Evolutionary conservation across 1,139 yeast genomes (phyloP).

Genomic region (Suhomyces bokatorum): DNA sequence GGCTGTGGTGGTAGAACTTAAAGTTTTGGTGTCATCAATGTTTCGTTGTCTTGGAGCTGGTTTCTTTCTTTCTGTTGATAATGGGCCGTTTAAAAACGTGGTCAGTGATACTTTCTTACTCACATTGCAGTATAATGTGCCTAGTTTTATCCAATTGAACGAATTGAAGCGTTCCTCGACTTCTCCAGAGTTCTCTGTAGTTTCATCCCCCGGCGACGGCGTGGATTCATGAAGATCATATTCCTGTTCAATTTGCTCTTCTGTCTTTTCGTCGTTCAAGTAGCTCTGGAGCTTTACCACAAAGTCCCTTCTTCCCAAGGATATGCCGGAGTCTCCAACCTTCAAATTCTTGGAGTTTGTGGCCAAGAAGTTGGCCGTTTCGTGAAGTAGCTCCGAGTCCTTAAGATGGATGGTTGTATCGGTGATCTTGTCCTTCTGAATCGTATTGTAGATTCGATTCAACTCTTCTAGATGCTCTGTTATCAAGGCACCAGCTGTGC

Average conservation of each 20-base stretch:
- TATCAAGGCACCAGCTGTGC: conserved; percentile 34
- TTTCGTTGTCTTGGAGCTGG: conserved; percentile 35
- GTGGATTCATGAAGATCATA: conserved; percentile 9
- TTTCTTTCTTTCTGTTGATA: conserved; percentile 60
- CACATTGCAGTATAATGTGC: conserved; percentile 50
- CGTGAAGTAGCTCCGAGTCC: conserved; percentile 45
- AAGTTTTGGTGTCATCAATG: conserved; percentile 45
- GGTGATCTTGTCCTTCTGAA: conserved; percentile 29
- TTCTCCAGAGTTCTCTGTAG: conserved; percentile 11
- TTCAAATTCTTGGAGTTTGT: conserved; percentile 58
- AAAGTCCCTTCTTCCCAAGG: conserved; percentile 51
- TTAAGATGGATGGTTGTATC: conserved; percentile 30
- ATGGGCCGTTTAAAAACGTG: conserved; percentile 72
- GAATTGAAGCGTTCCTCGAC: conserved; percentile 33
- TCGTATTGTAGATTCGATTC: conserved; percentile 28
- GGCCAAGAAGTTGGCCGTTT: conserved; percentile 43
- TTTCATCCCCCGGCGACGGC: conserved; percentile 14
- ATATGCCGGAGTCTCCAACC: conserved; percentile 52
- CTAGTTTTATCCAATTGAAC: conserved; percentile 62
- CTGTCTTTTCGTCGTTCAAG: conserved; percentile 27
- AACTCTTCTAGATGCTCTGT: conserved; percentile 31
- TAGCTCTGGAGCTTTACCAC: conserved; percentile 38
- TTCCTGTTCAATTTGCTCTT: conserved; percentile 15
- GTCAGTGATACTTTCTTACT: conserved; percentile 51
- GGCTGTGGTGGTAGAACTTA: conserved; percentile 49